Evolutionary conservation across 2,329 filamentous ascomycete genomes (phyloP).

Genomic region (Anthostomella pinea): DNA sequence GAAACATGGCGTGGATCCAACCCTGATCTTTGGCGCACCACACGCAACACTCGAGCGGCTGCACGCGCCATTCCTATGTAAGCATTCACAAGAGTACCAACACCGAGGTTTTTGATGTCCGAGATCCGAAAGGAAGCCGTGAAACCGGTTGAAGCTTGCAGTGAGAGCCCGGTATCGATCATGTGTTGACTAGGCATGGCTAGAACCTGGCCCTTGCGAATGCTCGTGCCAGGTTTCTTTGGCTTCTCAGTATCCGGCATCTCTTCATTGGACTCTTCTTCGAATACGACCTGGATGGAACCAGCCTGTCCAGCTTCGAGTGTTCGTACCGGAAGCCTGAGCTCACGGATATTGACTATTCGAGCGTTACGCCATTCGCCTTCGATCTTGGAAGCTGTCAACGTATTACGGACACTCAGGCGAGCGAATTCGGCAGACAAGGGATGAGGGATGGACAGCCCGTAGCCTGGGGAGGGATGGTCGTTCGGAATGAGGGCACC

Average conservation of each 20-base stretch:
- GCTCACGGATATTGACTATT: slow-evolving; percentile 82
- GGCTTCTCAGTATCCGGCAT: slow-evolving; percentile 28
- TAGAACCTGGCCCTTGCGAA: slow-evolving; percentile 82
- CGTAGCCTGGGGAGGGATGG: slow-evolving; percentile 46
- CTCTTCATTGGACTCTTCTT: slow-evolving; percentile 36
- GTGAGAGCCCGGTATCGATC: slow-evolving; percentile 52
- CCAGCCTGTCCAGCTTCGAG: slow-evolving; percentile 82
- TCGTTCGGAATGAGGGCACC: slow-evolving; percentile 42
- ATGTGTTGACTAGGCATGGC: slow-evolving; percentile 60
- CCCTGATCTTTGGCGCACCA: slow-evolving; percentile 35
- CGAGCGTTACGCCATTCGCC: slow-evolving; percentile 77
- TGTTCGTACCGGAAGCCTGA: slow-evolving; percentile 76
- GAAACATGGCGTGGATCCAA: slow-evolving; percentile 25
- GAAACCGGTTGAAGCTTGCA: slow-evolving; percentile 66
- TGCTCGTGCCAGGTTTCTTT: slow-evolving; percentile 37
- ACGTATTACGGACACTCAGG: slow-evolving; percentile 50
- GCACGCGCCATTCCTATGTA: slow-evolving; percentile 87
- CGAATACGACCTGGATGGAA: slow-evolving; percentile 76
- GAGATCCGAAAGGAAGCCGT: slow-evolving; percentile 67
- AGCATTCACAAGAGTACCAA: slow-evolving; percentile 71
- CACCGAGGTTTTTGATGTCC: slow-evolving; percentile 60
- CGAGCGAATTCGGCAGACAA: slow-evolving; percentile 52
- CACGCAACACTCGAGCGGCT: slow-evolving; percentile 68
- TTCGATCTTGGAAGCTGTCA: slow-evolving; percentile 50
- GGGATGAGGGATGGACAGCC: slow-evolving; percentile 51